phyloP scores from a whole-genome alignment of 768 basidiomycete genomes.

The Macrocybe gigantea region DNA sequence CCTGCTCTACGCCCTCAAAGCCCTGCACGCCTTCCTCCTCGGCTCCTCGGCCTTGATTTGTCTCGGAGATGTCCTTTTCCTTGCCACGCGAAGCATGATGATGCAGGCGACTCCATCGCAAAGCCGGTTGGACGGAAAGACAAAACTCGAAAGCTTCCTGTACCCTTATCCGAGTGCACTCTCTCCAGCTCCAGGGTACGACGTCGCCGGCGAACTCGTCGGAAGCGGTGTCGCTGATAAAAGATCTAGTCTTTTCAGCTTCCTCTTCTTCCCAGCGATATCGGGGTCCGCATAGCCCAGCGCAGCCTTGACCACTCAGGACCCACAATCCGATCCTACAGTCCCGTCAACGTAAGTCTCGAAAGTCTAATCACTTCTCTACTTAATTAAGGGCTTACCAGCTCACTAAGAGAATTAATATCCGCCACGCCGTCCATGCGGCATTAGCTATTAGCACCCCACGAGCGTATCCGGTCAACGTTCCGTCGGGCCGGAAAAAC shows the following conservation, averaged over 20 bases:
- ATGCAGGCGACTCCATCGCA: slow-evolving; percentile 29
- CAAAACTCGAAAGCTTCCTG: slow-evolving; percentile 84
- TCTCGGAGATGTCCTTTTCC: slow-evolving; percentile 22
- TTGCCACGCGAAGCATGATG: slow-evolving; percentile 5
- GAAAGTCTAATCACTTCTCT: too few species aligned
- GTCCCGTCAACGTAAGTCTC: not conserved
- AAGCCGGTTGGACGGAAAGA: slow-evolving; percentile 27
- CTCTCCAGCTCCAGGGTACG: slow-evolving; percentile 78
- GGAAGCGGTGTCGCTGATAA: slow-evolving; percentile 44
- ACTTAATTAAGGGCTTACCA: slow-evolving; percentile 40
- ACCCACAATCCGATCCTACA: slow-evolving; percentile 74
- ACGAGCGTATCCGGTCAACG: slow-evolving; percentile 70
- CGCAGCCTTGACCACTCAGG: slow-evolving; percentile 69
- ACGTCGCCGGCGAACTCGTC: slow-evolving; percentile 21
- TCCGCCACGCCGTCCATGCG: slow-evolving; percentile 75
- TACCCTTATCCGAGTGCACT: slow-evolving; percentile 62
- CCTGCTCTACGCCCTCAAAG: slow-evolving; percentile 51
- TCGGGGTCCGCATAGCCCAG: slow-evolving; percentile 80
- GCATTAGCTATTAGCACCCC: slow-evolving; percentile 77
- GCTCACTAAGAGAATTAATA: slow-evolving; percentile 60
- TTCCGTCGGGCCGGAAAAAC: slow-evolving; percentile 67
- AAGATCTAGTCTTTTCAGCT: slow-evolving; percentile 50
- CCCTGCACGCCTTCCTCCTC: slow-evolving; percentile 15
- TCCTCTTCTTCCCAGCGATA: slow-evolving; percentile 82
- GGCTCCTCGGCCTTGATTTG: slow-evolving; percentile 17